These are phyloP conservation scores for Lepidium africanum DNA, from an alignment of 345 rosid species.

Conservation along the genomic window DNA sequence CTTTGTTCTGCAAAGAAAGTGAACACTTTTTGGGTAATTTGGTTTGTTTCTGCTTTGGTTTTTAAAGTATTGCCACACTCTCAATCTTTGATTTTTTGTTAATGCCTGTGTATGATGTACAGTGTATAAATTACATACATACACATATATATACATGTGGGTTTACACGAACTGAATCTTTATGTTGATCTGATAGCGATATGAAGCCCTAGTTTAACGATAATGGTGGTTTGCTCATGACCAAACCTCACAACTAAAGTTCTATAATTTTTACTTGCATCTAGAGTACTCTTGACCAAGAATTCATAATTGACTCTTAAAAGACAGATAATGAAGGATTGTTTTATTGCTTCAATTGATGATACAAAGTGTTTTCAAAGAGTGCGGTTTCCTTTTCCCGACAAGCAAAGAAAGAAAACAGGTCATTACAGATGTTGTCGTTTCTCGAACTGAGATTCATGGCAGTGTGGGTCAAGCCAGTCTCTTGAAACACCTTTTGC, in stretches of 20 bases:
- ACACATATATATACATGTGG: background rate
- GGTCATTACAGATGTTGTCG: background rate
- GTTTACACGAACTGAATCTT: background rate
- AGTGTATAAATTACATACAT: background rate
- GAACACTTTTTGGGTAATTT: background rate
- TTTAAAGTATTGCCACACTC: background rate
- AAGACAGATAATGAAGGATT: background rate
- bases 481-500: constrained; percentile 54
- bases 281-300: background rate
- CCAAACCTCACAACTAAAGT: background rate
- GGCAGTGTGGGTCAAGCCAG: constrained; percentile 94
- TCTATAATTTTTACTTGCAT: background rate
- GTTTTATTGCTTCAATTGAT: background rate
- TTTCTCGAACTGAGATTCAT: constrained; percentile 78
- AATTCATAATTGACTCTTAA: background rate
- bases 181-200: background rate
- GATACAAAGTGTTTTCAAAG: constrained; percentile 8
- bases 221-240: background rate
- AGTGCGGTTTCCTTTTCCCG: too few species aligned
- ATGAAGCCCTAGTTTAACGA: background rate
- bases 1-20: background rate
- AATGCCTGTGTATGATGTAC: background rate
- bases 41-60: background rate
- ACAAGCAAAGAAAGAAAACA: background rate
- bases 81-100: background rate